Evolutionary conservation across 306 rosid species (phyloP).

Genomic region (Amphicarpaea edgeworthii): DNA sequence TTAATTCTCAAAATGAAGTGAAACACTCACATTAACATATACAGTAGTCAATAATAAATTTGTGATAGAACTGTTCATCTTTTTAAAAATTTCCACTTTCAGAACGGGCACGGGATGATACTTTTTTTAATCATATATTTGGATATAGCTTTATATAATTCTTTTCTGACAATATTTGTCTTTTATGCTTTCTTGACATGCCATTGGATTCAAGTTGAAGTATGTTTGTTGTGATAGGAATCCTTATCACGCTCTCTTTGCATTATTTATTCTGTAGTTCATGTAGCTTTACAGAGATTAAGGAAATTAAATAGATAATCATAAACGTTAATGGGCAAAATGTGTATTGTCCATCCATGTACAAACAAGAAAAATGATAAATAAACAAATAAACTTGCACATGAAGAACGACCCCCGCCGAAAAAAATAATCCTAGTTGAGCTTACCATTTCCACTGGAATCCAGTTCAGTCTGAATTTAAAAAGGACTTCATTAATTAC

Average conservation of each 20-base stretch:
- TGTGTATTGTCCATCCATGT: not conserved
- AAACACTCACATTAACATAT: not conserved
- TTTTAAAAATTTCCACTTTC: not conserved
- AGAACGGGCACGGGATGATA: not conserved
- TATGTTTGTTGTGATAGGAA: constrained; percentile 30
- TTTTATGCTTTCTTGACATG: constrained; percentile 18
- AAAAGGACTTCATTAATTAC: too few relatives aligned
- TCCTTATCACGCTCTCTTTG: constrained; percentile 41
- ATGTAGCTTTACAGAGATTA: constrained; percentile 22
- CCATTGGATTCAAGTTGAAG: constrained; percentile 26
- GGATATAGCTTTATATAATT: constrained; percentile 22
- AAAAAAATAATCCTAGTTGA: too few relatives aligned
- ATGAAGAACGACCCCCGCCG: too few relatives aligned
- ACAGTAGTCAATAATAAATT: not conserved
- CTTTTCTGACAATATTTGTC: constrained; percentile 43
- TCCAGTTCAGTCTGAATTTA: too few relatives aligned
- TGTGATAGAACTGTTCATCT: not conserved
- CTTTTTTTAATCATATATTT: not conserved
- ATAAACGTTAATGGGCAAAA: not conserved
- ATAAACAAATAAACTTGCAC: too few relatives aligned
- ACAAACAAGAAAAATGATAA: not conserved
- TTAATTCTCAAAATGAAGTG: not conserved
- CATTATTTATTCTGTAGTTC: constrained; percentile 6
- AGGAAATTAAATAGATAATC: constrained; percentile 10
- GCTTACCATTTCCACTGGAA: too few relatives aligned